Percentiles rank a stretch among this genome's conserved stretches.
phyloP scores from a whole-genome alignment of 1,139 yeast species.

The Kodamaea fungicola region DNA sequence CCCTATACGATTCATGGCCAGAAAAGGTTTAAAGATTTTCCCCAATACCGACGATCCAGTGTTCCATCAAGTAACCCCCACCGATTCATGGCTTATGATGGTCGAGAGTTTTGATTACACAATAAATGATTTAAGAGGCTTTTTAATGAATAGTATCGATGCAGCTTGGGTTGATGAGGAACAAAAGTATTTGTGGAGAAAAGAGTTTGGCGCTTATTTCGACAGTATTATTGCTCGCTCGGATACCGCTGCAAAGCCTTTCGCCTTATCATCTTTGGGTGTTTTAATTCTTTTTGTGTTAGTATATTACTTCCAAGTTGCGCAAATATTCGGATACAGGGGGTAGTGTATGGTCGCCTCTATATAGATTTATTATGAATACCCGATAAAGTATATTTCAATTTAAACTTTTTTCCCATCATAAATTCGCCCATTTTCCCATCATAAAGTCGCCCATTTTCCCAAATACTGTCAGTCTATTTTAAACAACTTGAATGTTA shows the following conservation, averaged over 20 bases:
- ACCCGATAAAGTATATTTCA: no score
- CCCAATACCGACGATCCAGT: conserved; percentile 25
- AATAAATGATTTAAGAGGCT: conserved; percentile 11
- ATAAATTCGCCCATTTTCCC: no score
- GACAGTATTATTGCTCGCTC: neutral
- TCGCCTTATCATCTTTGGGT: no score
- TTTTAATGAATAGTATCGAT: conserved; percentile 14
- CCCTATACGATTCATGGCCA: conserved; percentile 21
- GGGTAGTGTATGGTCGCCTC: no score
- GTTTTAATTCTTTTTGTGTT: no score
- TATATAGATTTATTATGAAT: no score
- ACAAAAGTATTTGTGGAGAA: conserved; percentile 3
- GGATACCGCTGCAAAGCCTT: no score
- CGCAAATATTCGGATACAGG: no score
- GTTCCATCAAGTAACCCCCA: conserved; percentile 20
- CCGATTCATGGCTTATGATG: conserved; percentile 23
- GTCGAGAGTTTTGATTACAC: conserved; percentile 18
- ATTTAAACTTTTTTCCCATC: no score
- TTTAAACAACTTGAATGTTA: neutral
- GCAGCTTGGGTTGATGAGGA: conserved; percentile 7
- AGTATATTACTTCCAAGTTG: no score
- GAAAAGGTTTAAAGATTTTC: conserved; percentile 18
- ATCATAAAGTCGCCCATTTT: no score
- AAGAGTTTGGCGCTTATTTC: conserved; percentile 3
- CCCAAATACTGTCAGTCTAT: no score